Conservation (phyloP, 768 basidiomycete species). For the Mycena olivaceomarginata region DNA sequence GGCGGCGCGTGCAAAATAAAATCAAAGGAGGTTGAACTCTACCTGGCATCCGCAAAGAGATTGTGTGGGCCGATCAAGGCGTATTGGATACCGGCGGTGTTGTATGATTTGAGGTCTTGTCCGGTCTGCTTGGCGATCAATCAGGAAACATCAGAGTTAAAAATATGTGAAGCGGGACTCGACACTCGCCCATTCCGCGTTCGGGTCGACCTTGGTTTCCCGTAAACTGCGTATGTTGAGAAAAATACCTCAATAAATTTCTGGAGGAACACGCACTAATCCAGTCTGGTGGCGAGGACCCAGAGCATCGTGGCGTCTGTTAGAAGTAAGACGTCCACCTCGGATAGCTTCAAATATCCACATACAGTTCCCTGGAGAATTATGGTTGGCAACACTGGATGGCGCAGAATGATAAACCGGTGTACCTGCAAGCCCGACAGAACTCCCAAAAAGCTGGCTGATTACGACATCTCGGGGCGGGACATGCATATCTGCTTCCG, state of each 20-base stretch:
- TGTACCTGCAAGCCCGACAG: not conserved
- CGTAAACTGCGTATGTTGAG: not conserved
- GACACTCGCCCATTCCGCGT: slow-evolving; percentile 16
- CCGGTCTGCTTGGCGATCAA: slow-evolving; percentile 5
- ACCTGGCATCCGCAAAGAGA: slow-evolving; percentile 12
- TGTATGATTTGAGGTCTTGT: slow-evolving; percentile 24
- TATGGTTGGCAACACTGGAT: not conserved
- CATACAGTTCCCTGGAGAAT: slow-evolving; percentile 10
- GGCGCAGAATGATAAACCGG: not conserved
- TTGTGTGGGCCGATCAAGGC: slow-evolving; percentile 9
- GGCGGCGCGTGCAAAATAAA: too few species aligned
- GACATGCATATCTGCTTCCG: slow-evolving; percentile 19
- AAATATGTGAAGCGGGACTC: not conserved
- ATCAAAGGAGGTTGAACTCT: too few species aligned
- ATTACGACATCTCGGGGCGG: slow-evolving; percentile 11
- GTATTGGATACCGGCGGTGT: slow-evolving; percentile 32
- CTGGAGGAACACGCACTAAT: slow-evolving; percentile 13
- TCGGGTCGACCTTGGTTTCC: slow-evolving; percentile 17
- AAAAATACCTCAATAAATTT: not conserved
- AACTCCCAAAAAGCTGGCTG: slow-evolving; percentile 4
- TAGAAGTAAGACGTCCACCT: not conserved
- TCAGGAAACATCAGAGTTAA: not conserved
- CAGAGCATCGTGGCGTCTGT: slow-evolving; percentile 23
- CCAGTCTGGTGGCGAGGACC: slow-evolving; percentile 8
- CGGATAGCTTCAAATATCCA: not conserved